These are phyloP conservation scores for Gracilaria caudata DNA, from an alignment of 23 red algal genomes.

Conservation along the genomic window DNA sequence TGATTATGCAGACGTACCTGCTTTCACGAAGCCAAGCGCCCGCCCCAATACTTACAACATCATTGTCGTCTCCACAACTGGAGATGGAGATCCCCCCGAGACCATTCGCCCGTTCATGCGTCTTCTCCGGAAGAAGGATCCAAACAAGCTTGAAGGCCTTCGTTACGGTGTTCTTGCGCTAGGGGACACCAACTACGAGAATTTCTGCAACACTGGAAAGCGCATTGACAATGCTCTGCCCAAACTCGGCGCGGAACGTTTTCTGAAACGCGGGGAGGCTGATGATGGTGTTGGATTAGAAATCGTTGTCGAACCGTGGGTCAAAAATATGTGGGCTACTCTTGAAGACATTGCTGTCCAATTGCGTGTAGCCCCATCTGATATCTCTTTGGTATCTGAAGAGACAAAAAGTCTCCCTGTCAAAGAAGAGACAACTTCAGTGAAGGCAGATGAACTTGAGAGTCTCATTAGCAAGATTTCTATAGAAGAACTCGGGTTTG, in stretches of 20 bases:
- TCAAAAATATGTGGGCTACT: constrained; percentile 38
- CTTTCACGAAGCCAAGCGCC: constrained; percentile 28
- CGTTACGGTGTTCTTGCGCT: constrained; percentile 77
- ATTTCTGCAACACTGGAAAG: constrained; percentile 85
- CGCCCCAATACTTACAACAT: constrained; percentile 45
- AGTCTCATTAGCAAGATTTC: constrained; percentile 34
- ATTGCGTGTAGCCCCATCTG: neutral
- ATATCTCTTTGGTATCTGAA: neutral
- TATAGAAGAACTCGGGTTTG: constrained; percentile 58
- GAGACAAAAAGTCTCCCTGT: neutral
- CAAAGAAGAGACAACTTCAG: neutral
- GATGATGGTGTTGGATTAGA: constrained; percentile 84
- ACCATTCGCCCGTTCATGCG: constrained; percentile 78
- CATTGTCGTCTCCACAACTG: constrained; percentile 90
- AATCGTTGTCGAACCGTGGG: constrained; percentile 78
- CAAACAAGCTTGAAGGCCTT: constrained; percentile 33
- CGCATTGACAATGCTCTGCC: constrained; percentile 64
- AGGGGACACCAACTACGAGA: constrained; percentile 91
- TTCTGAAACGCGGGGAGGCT: constrained; percentile 69
- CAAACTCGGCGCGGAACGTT: constrained; percentile 65
- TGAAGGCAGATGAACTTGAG: constrained; percentile 6
- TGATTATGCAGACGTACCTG: constrained; percentile 55
- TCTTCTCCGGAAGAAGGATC: constrained; percentile 66
- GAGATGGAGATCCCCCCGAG: constrained; percentile 88
- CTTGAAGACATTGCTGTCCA: constrained; percentile 7